Conservation (phyloP, 352 stramenopile genomes). For the Globisporangium paddicum region DNA sequence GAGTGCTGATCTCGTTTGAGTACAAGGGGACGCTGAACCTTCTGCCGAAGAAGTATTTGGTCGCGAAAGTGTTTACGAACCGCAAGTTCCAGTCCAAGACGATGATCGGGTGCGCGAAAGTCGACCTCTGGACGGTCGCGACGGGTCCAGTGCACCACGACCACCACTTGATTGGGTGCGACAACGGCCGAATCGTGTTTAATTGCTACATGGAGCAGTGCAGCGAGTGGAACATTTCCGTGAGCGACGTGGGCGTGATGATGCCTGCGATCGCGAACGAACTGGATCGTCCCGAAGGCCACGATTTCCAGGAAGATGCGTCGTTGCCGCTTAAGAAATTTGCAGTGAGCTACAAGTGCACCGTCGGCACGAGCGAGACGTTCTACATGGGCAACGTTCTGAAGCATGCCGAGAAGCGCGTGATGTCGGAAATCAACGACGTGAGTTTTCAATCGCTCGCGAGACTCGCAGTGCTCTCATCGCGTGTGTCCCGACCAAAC, state of each 20-base stretch:
- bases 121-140: conserved; percentile 79
- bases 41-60: conserved; percentile 51
- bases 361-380: conserved; percentile 80
- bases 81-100: conserved; percentile 73
- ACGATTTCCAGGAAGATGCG: conserved; percentile 88
- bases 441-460: conserved; percentile 86
- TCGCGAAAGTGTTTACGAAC: conserved; percentile 84
- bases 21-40: conserved; percentile 64
- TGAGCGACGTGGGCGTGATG: conserved; percentile 86
- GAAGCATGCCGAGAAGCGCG: conserved; percentile 72
- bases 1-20: conserved; percentile 82
- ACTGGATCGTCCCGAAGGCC: conserved; percentile 81
- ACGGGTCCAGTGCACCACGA: conserved; percentile 86
- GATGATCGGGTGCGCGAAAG: conserved; percentile 68
- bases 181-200: conserved; percentile 87
- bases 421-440: conserved; percentile 79
- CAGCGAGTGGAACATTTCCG: conserved; percentile 86
- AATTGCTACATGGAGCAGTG: conserved; percentile 92
- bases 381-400: conserved; percentile 85
- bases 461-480: conserved; percentile 76
- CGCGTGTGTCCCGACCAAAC: conserved; percentile 67
- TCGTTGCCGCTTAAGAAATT: conserved; percentile 87
- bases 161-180: conserved; percentile 79
- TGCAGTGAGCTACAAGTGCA: conserved; percentile 88
- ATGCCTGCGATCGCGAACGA: conserved; percentile 88